Base-by-base conservation (phyloP, 768 basidiomycete species). In the Suillus decipiens region DNA sequence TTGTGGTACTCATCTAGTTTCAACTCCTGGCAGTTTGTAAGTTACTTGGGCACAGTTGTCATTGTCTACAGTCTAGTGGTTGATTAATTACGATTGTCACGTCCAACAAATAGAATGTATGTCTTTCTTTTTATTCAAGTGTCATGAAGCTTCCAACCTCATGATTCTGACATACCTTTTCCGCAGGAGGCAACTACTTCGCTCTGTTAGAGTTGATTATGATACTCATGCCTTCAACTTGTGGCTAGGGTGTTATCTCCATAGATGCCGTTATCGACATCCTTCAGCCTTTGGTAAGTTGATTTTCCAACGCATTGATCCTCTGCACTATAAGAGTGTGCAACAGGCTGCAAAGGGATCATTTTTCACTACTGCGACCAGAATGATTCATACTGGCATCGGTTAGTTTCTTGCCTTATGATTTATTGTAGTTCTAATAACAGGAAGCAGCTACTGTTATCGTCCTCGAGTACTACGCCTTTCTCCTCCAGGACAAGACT, bases 201-300 rank as follows among this genome's bases (percentile, higher is more conserved):
- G 9, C 3, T 43, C 17, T n/a, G 22, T 48, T n/a, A 5, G 3
- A 15, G 22, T 14, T 48, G 12, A 14, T 48, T 24, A 22, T 48
- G 6, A 24, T 15, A 14, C 5, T 24, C 22, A 48, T 12, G 7
- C 47, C 11, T 24, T 14, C 22, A 5, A 48, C 47, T 5, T 7
- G 2, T 48, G 22, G 14, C 47, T 48, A 48, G 47, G 1, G 2
- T 17, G 0, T 1, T 0, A 14, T 9, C 6, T 2, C 2, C 6
- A 24, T 1, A 24, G 1, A 5, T 12, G 14, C 0, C 6, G 3
- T 24, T 15, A 14, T 7, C 0, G 1, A 1, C 2, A 1, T 24
- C 47, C 47, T 48, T 22, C 12, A 24, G 24, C 47, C 22, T 48
- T 48, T 48, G 47, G 47, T 48, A 2, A 5, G 47, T 48, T 24